Conservation (phyloP, 192 early-diverging fungal species). For the Rhizoclosmatium globosum region DNA sequence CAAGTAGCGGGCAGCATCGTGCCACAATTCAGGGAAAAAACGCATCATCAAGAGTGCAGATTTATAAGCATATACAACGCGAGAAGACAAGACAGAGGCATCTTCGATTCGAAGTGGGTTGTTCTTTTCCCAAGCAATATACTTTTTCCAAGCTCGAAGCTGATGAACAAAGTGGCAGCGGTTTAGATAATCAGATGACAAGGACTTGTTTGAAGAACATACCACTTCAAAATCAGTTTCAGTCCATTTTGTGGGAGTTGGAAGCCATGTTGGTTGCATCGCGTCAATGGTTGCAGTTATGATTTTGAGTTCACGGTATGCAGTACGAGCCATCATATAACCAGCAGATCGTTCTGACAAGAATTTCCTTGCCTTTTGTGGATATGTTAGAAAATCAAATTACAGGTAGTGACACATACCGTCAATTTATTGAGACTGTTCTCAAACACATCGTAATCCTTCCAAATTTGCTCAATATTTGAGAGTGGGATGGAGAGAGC, state of each 20-base stretch:
- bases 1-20: constrained; percentile 46
- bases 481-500: constrained; percentile 87
- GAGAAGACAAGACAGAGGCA: constrained; percentile 56
- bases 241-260: constrained; percentile 83
- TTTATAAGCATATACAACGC: constrained; percentile 87
- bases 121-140: constrained; percentile 88
- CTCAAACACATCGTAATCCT: constrained; percentile 93
- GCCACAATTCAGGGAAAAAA: constrained; percentile 92
- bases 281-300: constrained; percentile 80
- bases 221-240: constrained; percentile 68
- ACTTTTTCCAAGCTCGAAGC: constrained; percentile 78
- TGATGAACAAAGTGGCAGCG: constrained; percentile 13
- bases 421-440: constrained; percentile 83
- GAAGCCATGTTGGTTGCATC: constrained; percentile 63
- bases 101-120: constrained; percentile 89
- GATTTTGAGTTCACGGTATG: constrained; percentile 79
- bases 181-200: too few relatives aligned
- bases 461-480: constrained; percentile 94
- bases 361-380: constrained; percentile 84
- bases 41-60: constrained; percentile 84
- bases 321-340: constrained; percentile 95
- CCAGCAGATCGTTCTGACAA: constrained; percentile 82
- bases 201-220: background rate
- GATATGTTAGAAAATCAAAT: constrained; percentile 1
- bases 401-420: constrained; percentile 49